These are phyloP conservation scores for Lodderomyces metapsilosis DNA, from an alignment of 1,139 yeast species.

Conservation along the genomic window DNA sequence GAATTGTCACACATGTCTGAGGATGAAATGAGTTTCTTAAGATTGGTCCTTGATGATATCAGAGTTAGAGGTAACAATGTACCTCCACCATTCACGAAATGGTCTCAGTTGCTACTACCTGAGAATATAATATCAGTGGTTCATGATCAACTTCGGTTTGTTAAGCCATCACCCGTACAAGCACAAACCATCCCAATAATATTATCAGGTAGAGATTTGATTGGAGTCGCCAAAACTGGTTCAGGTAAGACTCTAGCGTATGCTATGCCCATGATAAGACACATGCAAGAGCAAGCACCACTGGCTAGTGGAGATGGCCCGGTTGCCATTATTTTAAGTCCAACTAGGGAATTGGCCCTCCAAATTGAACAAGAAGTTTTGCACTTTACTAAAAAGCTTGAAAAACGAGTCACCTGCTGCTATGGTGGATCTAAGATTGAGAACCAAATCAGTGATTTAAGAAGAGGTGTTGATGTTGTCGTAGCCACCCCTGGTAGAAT, in stretches of 20 bases:
- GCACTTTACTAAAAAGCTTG: slow-evolving; percentile 48
- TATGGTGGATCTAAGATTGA: slow-evolving; percentile 94
- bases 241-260: slow-evolving; percentile 94
- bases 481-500: slow-evolving; percentile 97
- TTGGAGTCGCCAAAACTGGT: slow-evolving; percentile 95
- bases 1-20: slow-evolving; percentile 46
- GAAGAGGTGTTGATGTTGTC: slow-evolving; percentile 75
- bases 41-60: slow-evolving; percentile 62
- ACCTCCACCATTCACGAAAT: slow-evolving; percentile 68
- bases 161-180: slow-evolving; percentile 83
- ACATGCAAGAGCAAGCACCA: slow-evolving; percentile 70
- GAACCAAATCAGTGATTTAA: slow-evolving; percentile 75
- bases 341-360: slow-evolving; percentile 88
- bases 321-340: slow-evolving; percentile 76
- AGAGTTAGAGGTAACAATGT: slow-evolving; percentile 54
- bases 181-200: slow-evolving; percentile 88
- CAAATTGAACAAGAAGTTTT: slow-evolving; percentile 75
- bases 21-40: slow-evolving; percentile 54
- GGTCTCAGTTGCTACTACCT: slow-evolving; percentile 84
- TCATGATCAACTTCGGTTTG: slow-evolving; percentile 48
- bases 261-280: slow-evolving; percentile 79
- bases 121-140: slow-evolving; percentile 53
- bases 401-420: slow-evolving; percentile 62
- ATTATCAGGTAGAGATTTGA: slow-evolving; percentile 86
- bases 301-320: slow-evolving; percentile 55